Conservation (phyloP, 2,329 filamentous ascomycete species). For the Madurella mycetomatis region DNA sequence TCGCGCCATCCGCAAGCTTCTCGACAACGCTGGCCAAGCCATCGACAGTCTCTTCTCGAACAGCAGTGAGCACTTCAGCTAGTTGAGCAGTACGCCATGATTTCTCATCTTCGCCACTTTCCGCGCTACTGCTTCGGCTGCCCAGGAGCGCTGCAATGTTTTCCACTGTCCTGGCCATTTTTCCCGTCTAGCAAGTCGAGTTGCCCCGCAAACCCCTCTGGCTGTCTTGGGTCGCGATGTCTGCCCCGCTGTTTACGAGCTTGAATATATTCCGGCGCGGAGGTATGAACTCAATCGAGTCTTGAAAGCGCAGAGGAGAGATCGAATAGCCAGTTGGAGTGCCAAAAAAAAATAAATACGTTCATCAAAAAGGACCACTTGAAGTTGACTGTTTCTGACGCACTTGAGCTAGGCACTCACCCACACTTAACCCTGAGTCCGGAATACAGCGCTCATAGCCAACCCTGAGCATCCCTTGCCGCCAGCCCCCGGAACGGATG, state of each 20-base stretch:
- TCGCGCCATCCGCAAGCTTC: slow-evolving; percentile 22
- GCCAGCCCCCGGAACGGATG: no score
- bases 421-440: no score
- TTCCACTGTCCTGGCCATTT: slow-evolving; percentile 7
- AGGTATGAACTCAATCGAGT: not conserved
- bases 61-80: slow-evolving; percentile 35
- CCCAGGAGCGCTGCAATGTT: slow-evolving; percentile 33
- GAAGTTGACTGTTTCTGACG: no score
- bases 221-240: not conserved
- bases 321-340: no score
- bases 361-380: no score
- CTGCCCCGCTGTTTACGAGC: not conserved
- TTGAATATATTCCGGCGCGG: no score
- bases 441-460: not conserved
- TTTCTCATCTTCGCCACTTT: not conserved
- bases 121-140: slow-evolving; percentile 23
- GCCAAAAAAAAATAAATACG: no score
- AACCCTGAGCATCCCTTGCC: not conserved
- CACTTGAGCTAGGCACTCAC: no score
- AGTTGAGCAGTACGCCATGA: slow-evolving; percentile 25
- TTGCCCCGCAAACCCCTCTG: not conserved
- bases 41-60: slow-evolving; percentile 39
- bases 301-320: not conserved
- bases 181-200: not conserved
- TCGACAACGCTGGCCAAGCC: slow-evolving; percentile 42